Percentiles rank a stretch among this genome's conserved stretches.
Evolutionary conservation across 1,284 basidiomycete species (phyloP).

Genomic region (Cronartium quercuum): DNA sequence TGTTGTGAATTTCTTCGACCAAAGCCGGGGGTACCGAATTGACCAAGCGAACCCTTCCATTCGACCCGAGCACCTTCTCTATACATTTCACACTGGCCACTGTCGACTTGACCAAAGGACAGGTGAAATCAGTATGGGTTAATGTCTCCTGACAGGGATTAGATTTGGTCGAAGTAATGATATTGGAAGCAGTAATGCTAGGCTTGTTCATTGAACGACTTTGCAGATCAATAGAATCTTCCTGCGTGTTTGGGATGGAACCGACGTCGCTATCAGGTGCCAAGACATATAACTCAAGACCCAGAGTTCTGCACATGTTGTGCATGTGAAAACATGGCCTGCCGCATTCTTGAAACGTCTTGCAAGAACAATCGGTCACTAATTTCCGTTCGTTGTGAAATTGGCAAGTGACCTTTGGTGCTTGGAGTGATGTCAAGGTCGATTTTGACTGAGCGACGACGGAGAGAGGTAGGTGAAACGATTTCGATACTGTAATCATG

Average conservation of each 20-base stretch:
- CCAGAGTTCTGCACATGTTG: not conserved
- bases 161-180: not conserved
- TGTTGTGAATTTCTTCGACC: not conserved
- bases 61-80: not conserved
- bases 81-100: not conserved
- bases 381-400: too few relatives aligned
- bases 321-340: not conserved
- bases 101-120: too few relatives aligned
- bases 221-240: not conserved
- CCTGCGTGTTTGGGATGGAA: not conserved
- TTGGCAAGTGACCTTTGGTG: too few relatives aligned
- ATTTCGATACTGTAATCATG: not conserved
- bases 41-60: not conserved
- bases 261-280: not conserved
- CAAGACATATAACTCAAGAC: not conserved
- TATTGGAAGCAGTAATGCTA: not conserved
- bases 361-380: not conserved
- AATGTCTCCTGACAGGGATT: not conserved
- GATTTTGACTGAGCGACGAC: too few relatives aligned
- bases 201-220: not conserved
- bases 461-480: too few relatives aligned
- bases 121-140: not conserved
- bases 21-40: not conserved
- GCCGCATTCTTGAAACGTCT: not conserved
- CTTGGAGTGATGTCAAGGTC: too few relatives aligned